Evolutionary conservation across 257 asterid genomes (phyloP).

Genomic region (Solanum neorickii): DNA sequence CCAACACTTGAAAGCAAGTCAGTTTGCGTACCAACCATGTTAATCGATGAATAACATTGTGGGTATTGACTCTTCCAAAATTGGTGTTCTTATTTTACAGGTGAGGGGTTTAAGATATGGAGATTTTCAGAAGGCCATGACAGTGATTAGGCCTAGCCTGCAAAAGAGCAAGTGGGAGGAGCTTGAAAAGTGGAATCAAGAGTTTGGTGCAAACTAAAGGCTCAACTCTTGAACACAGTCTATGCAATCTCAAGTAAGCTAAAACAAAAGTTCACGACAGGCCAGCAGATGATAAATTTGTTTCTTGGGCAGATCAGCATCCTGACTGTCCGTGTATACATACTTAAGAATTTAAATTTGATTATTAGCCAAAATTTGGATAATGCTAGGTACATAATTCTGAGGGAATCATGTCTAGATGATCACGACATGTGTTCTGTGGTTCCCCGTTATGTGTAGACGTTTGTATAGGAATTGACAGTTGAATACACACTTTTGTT

Average conservation of each 20-base stretch:
- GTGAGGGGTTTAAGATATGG: slow-evolving; percentile 60
- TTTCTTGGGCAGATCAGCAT: not conserved
- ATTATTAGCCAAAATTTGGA: not conserved
- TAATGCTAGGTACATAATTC: not conserved
- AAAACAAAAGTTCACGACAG: not conserved
- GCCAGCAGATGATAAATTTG: not conserved
- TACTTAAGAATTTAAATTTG: not conserved
- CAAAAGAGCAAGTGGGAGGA: slow-evolving; percentile 90
- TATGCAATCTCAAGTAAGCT: not conserved
- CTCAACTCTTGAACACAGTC: not conserved
- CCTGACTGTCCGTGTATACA: not conserved
- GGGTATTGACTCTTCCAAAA: not conserved
- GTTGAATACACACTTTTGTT: not conserved
- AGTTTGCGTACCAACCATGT: not conserved
- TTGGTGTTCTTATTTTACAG: slow-evolving; percentile 23
- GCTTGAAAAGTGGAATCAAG: slow-evolving; percentile 80
- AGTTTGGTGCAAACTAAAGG: slow-evolving; percentile 67
- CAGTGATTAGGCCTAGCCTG: slow-evolving; percentile 75
- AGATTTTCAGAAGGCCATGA: slow-evolving; percentile 81
- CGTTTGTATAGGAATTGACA: not conserved
- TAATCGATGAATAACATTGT: not conserved
- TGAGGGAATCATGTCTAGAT: not conserved
- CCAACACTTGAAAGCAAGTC: not conserved
- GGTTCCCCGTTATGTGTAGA: not conserved
- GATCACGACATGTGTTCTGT: not conserved